Evolutionary conservation across 352 stramenopile genomes (phyloP).

Genomic region (Lagenidium giganteum): DNA sequence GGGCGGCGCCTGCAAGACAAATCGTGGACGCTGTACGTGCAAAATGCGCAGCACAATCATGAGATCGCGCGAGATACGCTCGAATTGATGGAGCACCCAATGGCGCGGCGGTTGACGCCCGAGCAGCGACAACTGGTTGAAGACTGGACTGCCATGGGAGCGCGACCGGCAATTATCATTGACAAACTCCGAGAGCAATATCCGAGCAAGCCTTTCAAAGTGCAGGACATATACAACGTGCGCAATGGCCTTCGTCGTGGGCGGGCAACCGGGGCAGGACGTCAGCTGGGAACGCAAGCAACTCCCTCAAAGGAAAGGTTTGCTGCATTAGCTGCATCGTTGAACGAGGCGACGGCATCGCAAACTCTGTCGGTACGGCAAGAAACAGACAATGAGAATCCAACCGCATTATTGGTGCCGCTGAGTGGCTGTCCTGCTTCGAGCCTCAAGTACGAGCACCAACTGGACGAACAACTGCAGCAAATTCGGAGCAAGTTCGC

Average conservation of each 20-base stretch:
- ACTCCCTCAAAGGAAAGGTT: no score
- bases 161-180: slow-evolving; percentile 31
- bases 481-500: no score
- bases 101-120: slow-evolving; percentile 24
- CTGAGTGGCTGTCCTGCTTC: no score
- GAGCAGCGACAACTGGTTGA: slow-evolving; percentile 33
- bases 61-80: slow-evolving; percentile 11
- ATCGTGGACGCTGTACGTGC: slow-evolving; percentile 26
- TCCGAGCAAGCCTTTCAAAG: slow-evolving; percentile 36
- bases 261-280: no score
- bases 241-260: slow-evolving; percentile 38
- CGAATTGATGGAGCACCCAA: slow-evolving; percentile 23
- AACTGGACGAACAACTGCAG: no score
- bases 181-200: slow-evolving; percentile 29
- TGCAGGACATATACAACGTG: slow-evolving; percentile 51
- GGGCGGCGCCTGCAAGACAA: slow-evolving; percentile 20
- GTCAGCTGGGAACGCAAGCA: no score
- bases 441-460: no score
- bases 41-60: slow-evolving; percentile 31
- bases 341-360: no score
- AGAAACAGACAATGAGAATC: no score
- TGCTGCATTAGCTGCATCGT: no score
- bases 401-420: no score
- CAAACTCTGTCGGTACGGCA: no score
- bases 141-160: slow-evolving; percentile 23